A percentile compares a stretch with the other conserved stretches of the same genome.
Evolutionary conservation across 805 yeast species (phyloP).

Genomic region (Candida taoyuanica): DNA sequence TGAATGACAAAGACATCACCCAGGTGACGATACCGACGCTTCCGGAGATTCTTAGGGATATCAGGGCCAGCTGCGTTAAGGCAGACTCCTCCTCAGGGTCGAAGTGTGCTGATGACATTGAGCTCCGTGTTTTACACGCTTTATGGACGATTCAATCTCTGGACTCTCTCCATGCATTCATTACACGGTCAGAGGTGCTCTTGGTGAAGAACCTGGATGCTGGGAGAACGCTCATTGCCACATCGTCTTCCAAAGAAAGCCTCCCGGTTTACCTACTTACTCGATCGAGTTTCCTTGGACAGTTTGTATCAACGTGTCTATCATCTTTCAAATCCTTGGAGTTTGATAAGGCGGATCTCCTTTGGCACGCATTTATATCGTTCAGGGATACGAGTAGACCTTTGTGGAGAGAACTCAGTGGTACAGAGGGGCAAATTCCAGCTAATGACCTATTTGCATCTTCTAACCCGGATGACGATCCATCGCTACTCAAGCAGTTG

Average conservation of each 20-base stretch:
- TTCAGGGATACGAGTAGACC: slow-evolving; percentile 29
- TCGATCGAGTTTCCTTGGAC: slow-evolving; percentile 40
- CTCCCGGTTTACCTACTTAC: slow-evolving; percentile 29
- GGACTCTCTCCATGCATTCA: slow-evolving; percentile 42
- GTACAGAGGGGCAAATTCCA: not conserved
- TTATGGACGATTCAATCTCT: slow-evolving; percentile 46
- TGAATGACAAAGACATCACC: slow-evolving; percentile 15
- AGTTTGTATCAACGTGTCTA: slow-evolving; percentile 38
- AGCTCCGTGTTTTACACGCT: slow-evolving; percentile 30
- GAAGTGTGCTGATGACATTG: slow-evolving; percentile 28
- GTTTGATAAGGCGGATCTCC: slow-evolving; percentile 40
- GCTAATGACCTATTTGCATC: slow-evolving; percentile 16
- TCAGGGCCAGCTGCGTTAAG: slow-evolving; percentile 20
- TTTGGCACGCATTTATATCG: slow-evolving; percentile 39
- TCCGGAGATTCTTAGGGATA: slow-evolving; percentile 26
- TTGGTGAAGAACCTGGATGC: slow-evolving; percentile 33
- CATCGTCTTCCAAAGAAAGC: slow-evolving; percentile 8
- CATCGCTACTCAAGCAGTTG: slow-evolving; percentile 13
- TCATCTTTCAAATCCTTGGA: slow-evolving; percentile 39
- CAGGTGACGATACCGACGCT: slow-evolving; percentile 32
- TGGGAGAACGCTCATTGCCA: slow-evolving; percentile 27
- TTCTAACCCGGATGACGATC: slow-evolving; percentile 22
- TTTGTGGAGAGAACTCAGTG: slow-evolving; percentile 29
- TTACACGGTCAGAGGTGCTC: slow-evolving; percentile 29
- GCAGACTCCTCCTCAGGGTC: slow-evolving; percentile 22